Evolutionary conservation across 805 yeast species (phyloP), one percentile per base, ranked within the genome.

Genomic region (Myxozyma neotropica): DNA sequence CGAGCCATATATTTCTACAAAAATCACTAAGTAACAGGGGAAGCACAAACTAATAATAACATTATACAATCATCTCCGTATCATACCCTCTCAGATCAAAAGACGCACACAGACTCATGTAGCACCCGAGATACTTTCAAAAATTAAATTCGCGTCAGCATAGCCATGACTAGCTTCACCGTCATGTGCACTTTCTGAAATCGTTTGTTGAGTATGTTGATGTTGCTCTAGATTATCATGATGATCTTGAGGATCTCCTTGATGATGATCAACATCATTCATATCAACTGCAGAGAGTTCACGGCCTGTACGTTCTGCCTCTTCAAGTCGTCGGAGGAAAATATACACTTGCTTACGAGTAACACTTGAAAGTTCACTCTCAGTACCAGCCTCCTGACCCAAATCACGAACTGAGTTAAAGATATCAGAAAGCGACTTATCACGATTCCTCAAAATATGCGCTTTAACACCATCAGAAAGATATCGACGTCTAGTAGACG

Each of bases 261-360:
- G 35, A 19, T 15, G 13, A 31, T 31, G 5, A 33, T 47, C 40
- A 1, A 13, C 51, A 19, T 10, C n/a, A 19, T 33, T 35, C 27
- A 47, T 33, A 47, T 31, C 49, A 29, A 27, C 23, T 1, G 40
- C 39, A 1, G 53, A 48, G 10, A 36, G 17, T 2, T 23, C 53
- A 2, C 26, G 53, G 10, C 55, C 48, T 10, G 27, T 21, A 21
- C 42, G 42, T 31, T 52, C 55, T 8, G 48, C 42, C 12, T 52
- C 55, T 2, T 52, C 46, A 5, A 42, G 38, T 5, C 55, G 48
- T 24, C 44, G 42, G 7, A 52, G 33, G 27, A 53, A 61, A 39
- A 61, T 61, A 35, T 61, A 61, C 15, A 61, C 65, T 44, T 61
- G 65, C 43, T 61, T 61, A 5, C 65, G 55, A 13, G 63, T 48